phyloP scores from a whole-genome alignment of 768 basidiomycete species.

The Fistulinella prunicolor region DNA sequence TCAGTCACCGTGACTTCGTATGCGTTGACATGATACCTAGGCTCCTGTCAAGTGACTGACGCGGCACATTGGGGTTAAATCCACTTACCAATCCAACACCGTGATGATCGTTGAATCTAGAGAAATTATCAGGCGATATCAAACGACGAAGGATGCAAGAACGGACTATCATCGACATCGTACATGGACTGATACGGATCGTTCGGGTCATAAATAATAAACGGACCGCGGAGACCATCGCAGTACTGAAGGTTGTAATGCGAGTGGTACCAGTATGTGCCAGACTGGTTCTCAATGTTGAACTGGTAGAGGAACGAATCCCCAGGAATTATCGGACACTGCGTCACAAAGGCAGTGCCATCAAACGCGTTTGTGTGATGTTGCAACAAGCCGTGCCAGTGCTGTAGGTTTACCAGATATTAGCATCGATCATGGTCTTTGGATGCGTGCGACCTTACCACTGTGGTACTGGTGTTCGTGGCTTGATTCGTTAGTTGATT shows the following conservation, averaged over 20 bases:
- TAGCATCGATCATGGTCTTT: not conserved
- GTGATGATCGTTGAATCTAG: conserved; percentile 40
- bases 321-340: conserved; percentile 42
- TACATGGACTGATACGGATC: conserved; percentile 31
- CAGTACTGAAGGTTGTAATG: conserved; percentile 52
- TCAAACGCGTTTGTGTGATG: conserved; percentile 42
- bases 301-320: conserved; percentile 41
- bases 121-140: not conserved
- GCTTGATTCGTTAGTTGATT: conserved; percentile 38
- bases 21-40: conserved; percentile 23
- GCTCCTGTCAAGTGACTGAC: not conserved
- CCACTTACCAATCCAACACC: conserved; percentile 37
- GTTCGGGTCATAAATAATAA: conserved; percentile 45
- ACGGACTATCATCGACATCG: conserved; percentile 38
- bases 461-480: conserved; percentile 40
- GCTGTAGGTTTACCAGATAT: conserved; percentile 13
- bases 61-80: not conserved
- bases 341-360: conserved; percentile 45
- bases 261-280: conserved; percentile 49
- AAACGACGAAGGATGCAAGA: not conserved
- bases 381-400: conserved; percentile 52
- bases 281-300: conserved; percentile 24
- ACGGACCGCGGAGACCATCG: conserved; percentile 49
- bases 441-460: conserved; percentile 30
- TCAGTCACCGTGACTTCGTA: conserved; percentile 21